Evolutionary conservation across 192 early-diverging fungal genomes (phyloP), one percentile per base, ranked within the genome.

Genomic region (Coemansia erecta): DNA sequence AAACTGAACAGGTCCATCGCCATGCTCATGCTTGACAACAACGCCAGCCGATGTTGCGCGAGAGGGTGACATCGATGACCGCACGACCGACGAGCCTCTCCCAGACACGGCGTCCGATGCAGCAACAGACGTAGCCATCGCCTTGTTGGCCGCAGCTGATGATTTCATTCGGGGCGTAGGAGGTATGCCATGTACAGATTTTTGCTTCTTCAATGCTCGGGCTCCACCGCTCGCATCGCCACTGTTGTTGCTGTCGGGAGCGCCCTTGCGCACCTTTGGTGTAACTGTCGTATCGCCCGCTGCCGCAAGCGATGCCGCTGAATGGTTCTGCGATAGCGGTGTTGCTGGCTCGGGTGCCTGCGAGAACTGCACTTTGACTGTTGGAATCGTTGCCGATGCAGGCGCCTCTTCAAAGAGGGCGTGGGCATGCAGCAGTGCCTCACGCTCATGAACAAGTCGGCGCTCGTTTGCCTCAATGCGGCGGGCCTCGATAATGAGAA

Each of bases 381-480:
- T 54, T 28, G 71, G 45, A 21, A 59, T 61, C 10, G 60, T 31
- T 0, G 56, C 52, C 4, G 66, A 19, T 10, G 31, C 42, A n/a
- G 71, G 59, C 11, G 56, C 71, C 19, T 68, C 62, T 47, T 79
- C 76, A 56, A 79, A 79, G 62, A 79, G 26, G 23, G 66, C 63
- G 37, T 79, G 81, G 21, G 89, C 72, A 35, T 85, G 85, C 23
- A 91, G 73, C 60, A 97, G 60, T 50, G 80, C 76, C 57, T 94
- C 92, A 23, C 94, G 89, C 62, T 97, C 92, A 24, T 82, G 83
- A 2, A 85, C 76, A 48, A 92, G 81, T 50, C 86, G 81, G 28
- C 83, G 82, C 69, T 94, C 91, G 54, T 91, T 91, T 28, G 84
- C 83, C 60, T 97, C 92, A 14, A 93, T 86, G 40, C 89, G 84